A percentile compares a stretch with the other conserved stretches of the same genome.
phyloP scores from a whole-genome alignment of 495 filamentous ascomycete genomes.

The Aspergillus sclerotioniger region DNA sequence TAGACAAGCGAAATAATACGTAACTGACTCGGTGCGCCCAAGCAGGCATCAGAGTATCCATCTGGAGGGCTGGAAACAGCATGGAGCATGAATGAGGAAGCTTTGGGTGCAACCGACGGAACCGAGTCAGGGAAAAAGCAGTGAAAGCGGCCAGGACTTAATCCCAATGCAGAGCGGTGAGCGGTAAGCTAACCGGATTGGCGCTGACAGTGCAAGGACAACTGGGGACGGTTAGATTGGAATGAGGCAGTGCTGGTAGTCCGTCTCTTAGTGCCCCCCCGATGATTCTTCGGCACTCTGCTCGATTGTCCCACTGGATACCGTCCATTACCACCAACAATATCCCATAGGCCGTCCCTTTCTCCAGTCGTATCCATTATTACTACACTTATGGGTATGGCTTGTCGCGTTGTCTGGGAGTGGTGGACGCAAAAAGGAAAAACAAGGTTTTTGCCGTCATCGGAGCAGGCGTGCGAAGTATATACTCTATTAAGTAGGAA shows the following conservation, averaged over 20 bases:
- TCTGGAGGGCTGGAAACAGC: neutral
- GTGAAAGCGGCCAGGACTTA: neutral
- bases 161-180: constrained; percentile 24
- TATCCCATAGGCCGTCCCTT: constrained; percentile 4
- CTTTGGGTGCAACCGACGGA: constrained; percentile 1
- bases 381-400: too few species aligned
- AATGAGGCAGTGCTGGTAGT: constrained; percentile 30
- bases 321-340: constrained; percentile 9
- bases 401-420: neutral
- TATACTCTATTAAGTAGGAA: neutral
- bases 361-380: neutral
- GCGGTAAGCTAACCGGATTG: constrained; percentile 16
- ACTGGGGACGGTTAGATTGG: constrained; percentile 16
- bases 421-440: neutral
- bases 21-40: neutral
- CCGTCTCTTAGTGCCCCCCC: constrained; percentile 6
- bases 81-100: neutral
- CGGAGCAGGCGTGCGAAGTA: neutral
- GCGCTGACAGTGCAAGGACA: constrained; percentile 13
- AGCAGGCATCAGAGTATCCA: neutral
- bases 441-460: neutral
- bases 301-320: constrained; percentile 5
- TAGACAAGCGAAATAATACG: neutral
- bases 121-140: constrained; percentile 6
- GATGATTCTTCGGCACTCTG: constrained; percentile 6